phyloP scores from a whole-genome alignment of 176 grass and related monocot species.

The Carex littledalei region DNA sequence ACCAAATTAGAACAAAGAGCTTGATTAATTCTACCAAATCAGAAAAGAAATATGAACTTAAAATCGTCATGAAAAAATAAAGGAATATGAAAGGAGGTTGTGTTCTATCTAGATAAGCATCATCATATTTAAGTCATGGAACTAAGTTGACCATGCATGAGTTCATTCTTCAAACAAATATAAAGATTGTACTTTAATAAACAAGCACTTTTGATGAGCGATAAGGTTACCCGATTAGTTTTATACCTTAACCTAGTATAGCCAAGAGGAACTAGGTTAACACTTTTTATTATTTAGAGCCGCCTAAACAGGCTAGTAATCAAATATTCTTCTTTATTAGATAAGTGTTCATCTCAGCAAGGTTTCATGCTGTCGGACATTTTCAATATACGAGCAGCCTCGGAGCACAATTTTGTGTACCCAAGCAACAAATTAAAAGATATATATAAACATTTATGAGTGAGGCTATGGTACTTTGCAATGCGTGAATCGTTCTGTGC shows the following conservation, averaged over 20 bases:
- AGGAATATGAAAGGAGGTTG: background rate
- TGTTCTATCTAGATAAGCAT: background rate
- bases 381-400: background rate
- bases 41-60: background rate
- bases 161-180: background rate
- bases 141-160: constrained; percentile 15
- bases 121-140: background rate
- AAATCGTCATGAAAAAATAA: background rate
- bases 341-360: background rate
- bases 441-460: background rate
- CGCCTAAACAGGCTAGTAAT: constrained; percentile 4
- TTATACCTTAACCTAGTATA: background rate
- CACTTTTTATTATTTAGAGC: background rate
- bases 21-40: background rate
- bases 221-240: background rate
- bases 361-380: constrained; percentile 1
- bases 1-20: background rate
- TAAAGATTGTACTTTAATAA: constrained; percentile 3
- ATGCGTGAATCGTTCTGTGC: too few relatives aligned
- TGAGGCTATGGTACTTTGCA: too few relatives aligned
- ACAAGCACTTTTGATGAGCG: background rate
- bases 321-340: constrained; percentile 1
- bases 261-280: background rate
- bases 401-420: background rate
- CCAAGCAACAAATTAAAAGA: background rate